These are phyloP conservation scores for Tricholoma sp. DNA, from an alignment of 768 basidiomycete genomes.

Conservation along the genomic window DNA sequence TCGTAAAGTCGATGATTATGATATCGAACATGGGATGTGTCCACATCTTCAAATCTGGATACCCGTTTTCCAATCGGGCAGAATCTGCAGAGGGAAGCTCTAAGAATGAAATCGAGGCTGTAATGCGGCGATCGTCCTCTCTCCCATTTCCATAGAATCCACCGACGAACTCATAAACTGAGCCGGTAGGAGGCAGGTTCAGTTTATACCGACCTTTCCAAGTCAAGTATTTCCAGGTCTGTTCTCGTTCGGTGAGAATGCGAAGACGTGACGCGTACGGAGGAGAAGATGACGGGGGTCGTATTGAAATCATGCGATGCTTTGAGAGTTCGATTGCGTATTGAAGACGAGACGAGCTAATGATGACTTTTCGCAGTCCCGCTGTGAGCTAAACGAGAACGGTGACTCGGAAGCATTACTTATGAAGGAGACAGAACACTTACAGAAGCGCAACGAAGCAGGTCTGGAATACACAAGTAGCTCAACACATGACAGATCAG, in stretches of 20 bases:
- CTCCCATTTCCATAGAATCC: constrained; percentile 47
- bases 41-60: constrained; percentile 31
- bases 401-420: not conserved
- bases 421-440: not conserved
- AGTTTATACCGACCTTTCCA: constrained; percentile 34
- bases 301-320: constrained; percentile 36
- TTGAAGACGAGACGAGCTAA: constrained; percentile 39
- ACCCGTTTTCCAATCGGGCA: constrained; percentile 15
- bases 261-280: constrained; percentile 37
- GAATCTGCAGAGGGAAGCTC: constrained; percentile 37
- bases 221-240: constrained; percentile 41
- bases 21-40: constrained; percentile 37
- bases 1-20: constrained; percentile 49
- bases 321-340: constrained; percentile 47
- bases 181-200: constrained; percentile 37
- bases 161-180: constrained; percentile 47
- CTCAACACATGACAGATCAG: constrained; percentile 31
- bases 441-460: constrained; percentile 30
- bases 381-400: constrained; percentile 30
- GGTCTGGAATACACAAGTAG: constrained; percentile 29
- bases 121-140: constrained; percentile 36
- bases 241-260: constrained; percentile 36
- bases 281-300: constrained; percentile 23
- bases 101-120: constrained; percentile 43
- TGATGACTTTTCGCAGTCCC: constrained; percentile 31